Conservation (phyloP, 2,329 filamentous ascomycete genomes). For the Fusarium ambrosium region DNA sequence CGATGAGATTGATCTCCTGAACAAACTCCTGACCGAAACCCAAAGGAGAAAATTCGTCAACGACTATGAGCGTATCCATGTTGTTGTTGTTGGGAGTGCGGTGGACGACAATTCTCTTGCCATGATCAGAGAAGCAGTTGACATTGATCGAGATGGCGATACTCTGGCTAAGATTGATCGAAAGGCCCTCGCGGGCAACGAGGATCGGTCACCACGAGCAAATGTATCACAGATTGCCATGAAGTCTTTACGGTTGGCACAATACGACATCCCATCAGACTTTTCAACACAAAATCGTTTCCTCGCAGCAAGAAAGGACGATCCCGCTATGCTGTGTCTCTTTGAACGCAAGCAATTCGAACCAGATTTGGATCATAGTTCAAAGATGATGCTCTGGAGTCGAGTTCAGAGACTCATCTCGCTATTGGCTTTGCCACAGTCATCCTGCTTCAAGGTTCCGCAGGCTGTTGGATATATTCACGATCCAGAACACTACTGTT, state of each 20-base stretch:
- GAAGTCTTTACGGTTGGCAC: neutral
- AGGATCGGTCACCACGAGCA: neutral
- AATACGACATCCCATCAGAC: neutral
- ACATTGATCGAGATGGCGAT: neutral
- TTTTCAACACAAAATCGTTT: neutral
- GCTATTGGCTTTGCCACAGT: neutral
- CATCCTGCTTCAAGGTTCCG: neutral
- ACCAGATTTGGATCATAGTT: neutral
- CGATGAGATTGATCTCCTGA: neutral
- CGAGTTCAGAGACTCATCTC: constrained; percentile 9
- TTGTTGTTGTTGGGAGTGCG: neutral
- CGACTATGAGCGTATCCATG: constrained; percentile 4
- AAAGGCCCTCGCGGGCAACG: neutral
- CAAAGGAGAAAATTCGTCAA: neutral
- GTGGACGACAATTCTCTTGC: neutral
- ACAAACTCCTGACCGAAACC: constrained; percentile 11
- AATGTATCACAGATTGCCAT: neutral
- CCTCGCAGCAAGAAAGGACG: neutral
- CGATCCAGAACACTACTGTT: neutral
- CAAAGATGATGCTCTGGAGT: constrained; percentile 2
- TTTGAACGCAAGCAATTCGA: constrained; percentile 6
- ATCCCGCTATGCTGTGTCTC: neutral
- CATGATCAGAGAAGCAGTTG: constrained; percentile 4
- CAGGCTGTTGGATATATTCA: neutral
- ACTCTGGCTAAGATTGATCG: constrained; percentile 4